Conservation (phyloP, 169 alveolate genomes). For the Neospora caninum region DNA sequence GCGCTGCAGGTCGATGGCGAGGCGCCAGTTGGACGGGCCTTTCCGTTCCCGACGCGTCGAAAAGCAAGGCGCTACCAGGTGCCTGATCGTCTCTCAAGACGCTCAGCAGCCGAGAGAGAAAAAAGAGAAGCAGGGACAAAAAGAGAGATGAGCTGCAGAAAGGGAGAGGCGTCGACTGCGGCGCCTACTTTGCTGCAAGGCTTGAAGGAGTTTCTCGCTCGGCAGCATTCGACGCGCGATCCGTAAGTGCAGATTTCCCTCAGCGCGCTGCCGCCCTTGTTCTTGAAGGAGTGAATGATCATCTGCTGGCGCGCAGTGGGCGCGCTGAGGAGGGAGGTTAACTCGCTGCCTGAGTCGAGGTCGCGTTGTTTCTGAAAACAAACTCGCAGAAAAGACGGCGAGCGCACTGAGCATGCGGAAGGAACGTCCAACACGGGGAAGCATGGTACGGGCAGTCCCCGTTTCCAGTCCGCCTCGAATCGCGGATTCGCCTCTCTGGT, state of each 20-base stretch:
- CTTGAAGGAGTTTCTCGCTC: not conserved
- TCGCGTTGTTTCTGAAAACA: slow-evolving; percentile 67
- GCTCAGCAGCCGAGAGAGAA: not conserved
- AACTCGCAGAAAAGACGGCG: not conserved
- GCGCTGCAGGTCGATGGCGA: too few relatives aligned
- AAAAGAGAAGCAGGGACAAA: not conserved
- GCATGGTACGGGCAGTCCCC: too few relatives aligned
- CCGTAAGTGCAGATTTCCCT: slow-evolving; percentile 76
- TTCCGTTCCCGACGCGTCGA: too few relatives aligned
- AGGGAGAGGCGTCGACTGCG: not conserved
- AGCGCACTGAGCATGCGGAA: too few relatives aligned
- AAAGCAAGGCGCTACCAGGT: too few relatives aligned
- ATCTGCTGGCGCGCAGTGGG: slow-evolving; percentile 76
- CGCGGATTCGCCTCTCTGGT: too few relatives aligned
- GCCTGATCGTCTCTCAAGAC: too few relatives aligned
- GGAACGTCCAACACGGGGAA: too few relatives aligned
- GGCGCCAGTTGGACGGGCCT: too few relatives aligned
- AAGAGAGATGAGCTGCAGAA: not conserved
- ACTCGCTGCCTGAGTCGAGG: slow-evolving; percentile 68
- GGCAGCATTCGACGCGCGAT: slow-evolving; percentile 75
- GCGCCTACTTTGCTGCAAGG: slow-evolving; percentile 49
- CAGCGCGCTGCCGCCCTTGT: slow-evolving; percentile 72
- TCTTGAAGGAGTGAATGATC: slow-evolving; percentile 70
- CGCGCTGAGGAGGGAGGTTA: slow-evolving; percentile 66
- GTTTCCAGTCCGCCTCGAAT: too few relatives aligned